phyloP scores from a whole-genome alignment of 169 alveolate species.

The Toxoplasma gondii region DNA sequence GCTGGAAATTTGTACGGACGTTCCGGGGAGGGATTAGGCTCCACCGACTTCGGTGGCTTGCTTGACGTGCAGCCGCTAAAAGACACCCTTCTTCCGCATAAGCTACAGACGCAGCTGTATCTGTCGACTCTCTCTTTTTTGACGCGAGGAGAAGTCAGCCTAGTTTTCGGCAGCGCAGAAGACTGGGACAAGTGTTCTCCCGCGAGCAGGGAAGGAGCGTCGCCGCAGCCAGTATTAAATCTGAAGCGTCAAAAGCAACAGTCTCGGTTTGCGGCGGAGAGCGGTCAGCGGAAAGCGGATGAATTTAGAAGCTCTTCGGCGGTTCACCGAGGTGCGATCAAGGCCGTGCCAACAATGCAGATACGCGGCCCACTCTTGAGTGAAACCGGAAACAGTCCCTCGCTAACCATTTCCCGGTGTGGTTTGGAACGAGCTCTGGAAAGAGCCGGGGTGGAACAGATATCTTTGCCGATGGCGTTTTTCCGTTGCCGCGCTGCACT shows the following conservation, averaged over 20 bases:
- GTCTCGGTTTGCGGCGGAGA: not conserved
- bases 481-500: slow-evolving; percentile 36
- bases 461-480: not conserved
- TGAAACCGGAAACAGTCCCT: not conserved
- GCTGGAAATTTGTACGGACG: not conserved
- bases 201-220: not conserved
- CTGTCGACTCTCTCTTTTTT: not conserved
- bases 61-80: not conserved
- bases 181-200: not conserved
- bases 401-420: not conserved
- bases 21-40: not conserved
- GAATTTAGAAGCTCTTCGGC: not conserved
- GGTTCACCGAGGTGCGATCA: not conserved
- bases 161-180: not conserved
- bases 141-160: not conserved
- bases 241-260: not conserved
- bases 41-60: not conserved
- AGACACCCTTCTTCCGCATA: not conserved
- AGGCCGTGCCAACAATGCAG: not conserved
- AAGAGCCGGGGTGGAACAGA: not conserved
- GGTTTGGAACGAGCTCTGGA: not conserved
- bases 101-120: slow-evolving; percentile 16
- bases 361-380: not conserved
- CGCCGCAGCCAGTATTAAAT: not conserved
- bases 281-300: not conserved